Percentiles rank a stretch among this genome's conserved stretches.
Evolutionary conservation across 805 yeast species (phyloP).

Genomic region (Hanseniaspora mollemarum): DNA sequence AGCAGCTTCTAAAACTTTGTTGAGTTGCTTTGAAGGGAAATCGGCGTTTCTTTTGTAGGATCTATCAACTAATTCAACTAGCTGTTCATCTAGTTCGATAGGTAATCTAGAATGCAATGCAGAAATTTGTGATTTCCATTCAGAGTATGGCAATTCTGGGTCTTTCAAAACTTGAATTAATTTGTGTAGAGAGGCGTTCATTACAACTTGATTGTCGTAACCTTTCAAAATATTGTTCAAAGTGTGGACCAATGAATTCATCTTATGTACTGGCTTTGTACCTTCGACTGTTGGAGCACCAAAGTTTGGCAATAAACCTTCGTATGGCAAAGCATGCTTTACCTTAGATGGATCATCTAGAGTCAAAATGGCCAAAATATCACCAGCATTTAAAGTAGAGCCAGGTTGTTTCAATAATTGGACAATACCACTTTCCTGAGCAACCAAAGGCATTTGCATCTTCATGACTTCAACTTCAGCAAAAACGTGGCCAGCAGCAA

Average conservation of each 20-base stretch:
- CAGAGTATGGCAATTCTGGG: conserved; percentile 79
- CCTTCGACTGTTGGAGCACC: conserved; percentile 80
- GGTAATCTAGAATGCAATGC: conserved; percentile 91
- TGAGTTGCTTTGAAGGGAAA: conserved; percentile 84
- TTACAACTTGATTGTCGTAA: conserved; percentile 87
- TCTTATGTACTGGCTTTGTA: conserved; percentile 69
- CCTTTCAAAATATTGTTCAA: conserved; percentile 76
- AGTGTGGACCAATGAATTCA: conserved; percentile 45
- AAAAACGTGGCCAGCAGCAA: conserved; percentile 79
- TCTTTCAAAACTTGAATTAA: conserved; percentile 64
- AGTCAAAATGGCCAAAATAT: conserved; percentile 85
- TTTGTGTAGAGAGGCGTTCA: conserved; percentile 69
- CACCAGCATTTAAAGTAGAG: conserved; percentile 93
- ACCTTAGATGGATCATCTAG: conserved; percentile 95
- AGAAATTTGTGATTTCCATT: conserved; percentile 76
- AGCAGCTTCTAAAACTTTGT: conserved; percentile 58
- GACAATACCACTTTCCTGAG: conserved; percentile 85
- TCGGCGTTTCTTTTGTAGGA: conserved; percentile 55
- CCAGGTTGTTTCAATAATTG: conserved; percentile 96
- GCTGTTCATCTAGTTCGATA: conserved; percentile 54
- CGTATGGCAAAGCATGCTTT: conserved; percentile 89
- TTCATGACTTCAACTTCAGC: conserved; percentile 99
- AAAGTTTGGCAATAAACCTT: conserved; percentile 80
- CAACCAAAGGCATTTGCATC: conserved; percentile 96
- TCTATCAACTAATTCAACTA: conserved; percentile 57